Percentiles rank a stretch among this genome's conserved stretches.
Conservation (phyloP, 768 basidiomycete genomes). For the Russula sp. region DNA sequence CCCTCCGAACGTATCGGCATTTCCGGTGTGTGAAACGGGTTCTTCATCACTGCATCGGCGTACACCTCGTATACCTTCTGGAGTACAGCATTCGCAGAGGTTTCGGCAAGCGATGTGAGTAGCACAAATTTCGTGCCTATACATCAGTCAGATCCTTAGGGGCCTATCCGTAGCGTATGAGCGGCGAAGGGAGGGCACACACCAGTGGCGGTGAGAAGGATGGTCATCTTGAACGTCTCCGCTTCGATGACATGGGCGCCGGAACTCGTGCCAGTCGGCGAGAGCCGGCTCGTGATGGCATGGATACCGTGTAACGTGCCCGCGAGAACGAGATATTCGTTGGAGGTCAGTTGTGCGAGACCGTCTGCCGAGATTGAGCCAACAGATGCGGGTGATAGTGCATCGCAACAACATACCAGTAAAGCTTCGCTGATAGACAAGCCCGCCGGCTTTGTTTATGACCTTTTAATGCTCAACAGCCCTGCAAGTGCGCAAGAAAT, state of each 20-base stretch:
- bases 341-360: slow-evolving; percentile 84
- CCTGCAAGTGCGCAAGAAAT: background rate
- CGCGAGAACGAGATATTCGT: slow-evolving; percentile 92
- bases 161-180: background rate
- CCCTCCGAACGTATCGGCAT: slow-evolving; percentile 94
- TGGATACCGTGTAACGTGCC: slow-evolving; percentile 97
- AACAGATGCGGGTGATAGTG: background rate
- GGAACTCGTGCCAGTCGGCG: slow-evolving; percentile 75
- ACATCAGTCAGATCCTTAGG: background rate
- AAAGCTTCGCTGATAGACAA: slow-evolving; percentile 91
- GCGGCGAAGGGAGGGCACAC: slow-evolving; percentile 31
- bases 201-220: slow-evolving; percentile 90
- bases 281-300: slow-evolving; percentile 91
- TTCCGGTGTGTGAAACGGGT: slow-evolving; percentile 98
- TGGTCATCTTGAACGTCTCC: slow-evolving; percentile 91
- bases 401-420: slow-evolving; percentile 49
- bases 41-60: slow-evolving; percentile 96
- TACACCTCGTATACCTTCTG: slow-evolving; percentile 91
- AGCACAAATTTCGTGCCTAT: slow-evolving; percentile 95
- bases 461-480: slow-evolving; percentile 46
- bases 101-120: slow-evolving; percentile 73
- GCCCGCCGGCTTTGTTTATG: slow-evolving; percentile 97
- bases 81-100: slow-evolving; percentile 61
- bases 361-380: slow-evolving; percentile 52
- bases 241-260: slow-evolving; percentile 95